phyloP scores from a whole-genome alignment of 345 rosid genomes.

The Corchorus capsularis region DNA sequence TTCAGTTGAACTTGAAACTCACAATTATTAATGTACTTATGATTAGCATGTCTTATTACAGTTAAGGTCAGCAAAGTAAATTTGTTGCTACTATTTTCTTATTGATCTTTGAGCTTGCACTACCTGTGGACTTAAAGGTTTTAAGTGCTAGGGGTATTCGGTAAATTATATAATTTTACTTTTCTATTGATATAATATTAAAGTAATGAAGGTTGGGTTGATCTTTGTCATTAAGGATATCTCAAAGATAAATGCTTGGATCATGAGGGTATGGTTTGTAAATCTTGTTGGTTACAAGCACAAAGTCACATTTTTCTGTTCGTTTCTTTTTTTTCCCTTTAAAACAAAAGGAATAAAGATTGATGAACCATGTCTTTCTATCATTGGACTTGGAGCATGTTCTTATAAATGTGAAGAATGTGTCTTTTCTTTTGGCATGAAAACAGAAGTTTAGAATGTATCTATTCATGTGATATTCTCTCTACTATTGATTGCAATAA shows the following conservation, averaged over 20 bases:
- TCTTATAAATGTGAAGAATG: neutral
- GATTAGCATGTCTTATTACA: neutral
- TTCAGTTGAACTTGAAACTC: slow-evolving; percentile 4
- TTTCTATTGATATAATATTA: neutral
- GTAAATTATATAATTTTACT: neutral
- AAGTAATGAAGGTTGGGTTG: neutral
- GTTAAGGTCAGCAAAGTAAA: neutral
- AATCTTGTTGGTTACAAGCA: neutral
- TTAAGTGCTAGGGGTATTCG: no score
- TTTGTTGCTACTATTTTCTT: neutral
- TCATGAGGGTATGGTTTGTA: neutral
- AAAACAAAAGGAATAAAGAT: neutral
- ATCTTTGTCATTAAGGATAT: neutral
- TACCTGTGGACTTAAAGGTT: neutral
- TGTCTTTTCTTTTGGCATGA: no score
- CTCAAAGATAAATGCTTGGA: neutral
- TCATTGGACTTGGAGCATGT: neutral
- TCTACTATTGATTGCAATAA: slow-evolving; percentile 1
- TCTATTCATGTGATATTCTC: neutral
- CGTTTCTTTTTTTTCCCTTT: neutral
- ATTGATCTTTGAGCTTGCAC: neutral
- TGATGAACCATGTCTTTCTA: neutral
- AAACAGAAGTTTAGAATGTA: no score
- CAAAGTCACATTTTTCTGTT: neutral
- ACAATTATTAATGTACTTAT: neutral